A percentile compares a stretch with the other conserved stretches of the same genome.
These are phyloP conservation scores for Aureobasidium lini DNA, from an alignment of 2,329 filamentous ascomycete species.

Conservation along the genomic window DNA sequence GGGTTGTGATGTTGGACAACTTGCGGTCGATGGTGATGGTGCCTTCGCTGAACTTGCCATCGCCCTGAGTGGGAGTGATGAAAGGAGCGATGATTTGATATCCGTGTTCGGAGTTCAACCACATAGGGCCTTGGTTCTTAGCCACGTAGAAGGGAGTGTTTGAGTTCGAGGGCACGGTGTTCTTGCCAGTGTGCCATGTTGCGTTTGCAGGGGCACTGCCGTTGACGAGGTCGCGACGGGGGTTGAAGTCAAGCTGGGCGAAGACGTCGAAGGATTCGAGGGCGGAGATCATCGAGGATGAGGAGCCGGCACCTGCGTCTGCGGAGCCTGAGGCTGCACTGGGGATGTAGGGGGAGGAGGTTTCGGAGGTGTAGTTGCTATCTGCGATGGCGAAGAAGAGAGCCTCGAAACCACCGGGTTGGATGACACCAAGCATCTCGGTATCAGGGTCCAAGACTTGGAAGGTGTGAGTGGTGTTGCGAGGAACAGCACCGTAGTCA, in stretches of 20 bases:
- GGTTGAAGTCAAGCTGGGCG: conserved; percentile 33
- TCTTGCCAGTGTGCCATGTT: conserved; percentile 34
- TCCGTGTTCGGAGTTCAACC: conserved; percentile 30
- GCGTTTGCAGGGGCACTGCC: conserved; percentile 30
- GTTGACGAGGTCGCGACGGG: conserved; percentile 36
- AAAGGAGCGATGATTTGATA: conserved; percentile 41
- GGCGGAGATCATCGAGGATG: conserved; percentile 27
- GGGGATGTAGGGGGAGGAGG: conserved; percentile 32
- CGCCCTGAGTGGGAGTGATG: conserved; percentile 30
- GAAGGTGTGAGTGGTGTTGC: conserved; percentile 42
- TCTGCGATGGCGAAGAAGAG: conserved; percentile 30
- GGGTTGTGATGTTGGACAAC: conserved; percentile 18
- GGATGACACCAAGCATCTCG: conserved; percentile 40
- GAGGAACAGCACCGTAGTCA: conserved; percentile 35
- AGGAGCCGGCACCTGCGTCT: conserved; percentile 23
- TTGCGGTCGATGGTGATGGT: conserved; percentile 35
- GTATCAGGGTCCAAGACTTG: conserved; percentile 42
- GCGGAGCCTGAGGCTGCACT: conserved; percentile 23
- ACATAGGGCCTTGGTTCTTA: conserved; percentile 41
- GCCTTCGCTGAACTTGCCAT: conserved; percentile 37
- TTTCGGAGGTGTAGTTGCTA: conserved; percentile 30
- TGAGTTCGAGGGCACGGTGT: conserved; percentile 26
- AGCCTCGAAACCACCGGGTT: conserved; percentile 42
- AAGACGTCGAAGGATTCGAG: conserved; percentile 39
- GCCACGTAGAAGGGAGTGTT: conserved; percentile 37